Percentiles rank a stretch among this genome's conserved stretches.
Evolutionary conservation across 495 filamentous ascomycete species (phyloP).

Genomic region (Beverwykella pulmonaria): DNA sequence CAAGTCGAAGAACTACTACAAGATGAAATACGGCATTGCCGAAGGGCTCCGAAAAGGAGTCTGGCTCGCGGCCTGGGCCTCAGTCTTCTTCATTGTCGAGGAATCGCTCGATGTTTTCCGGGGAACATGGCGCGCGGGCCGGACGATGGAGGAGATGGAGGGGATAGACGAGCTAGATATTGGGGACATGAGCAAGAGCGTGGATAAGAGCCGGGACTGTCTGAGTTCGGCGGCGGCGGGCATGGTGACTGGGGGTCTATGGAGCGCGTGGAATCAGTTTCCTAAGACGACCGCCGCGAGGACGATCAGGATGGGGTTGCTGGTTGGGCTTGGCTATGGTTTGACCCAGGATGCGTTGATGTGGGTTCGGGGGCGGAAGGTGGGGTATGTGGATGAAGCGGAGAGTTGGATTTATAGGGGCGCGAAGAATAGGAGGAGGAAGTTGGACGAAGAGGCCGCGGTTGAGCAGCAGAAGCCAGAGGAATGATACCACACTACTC

Average conservation of each 20-base stretch:
- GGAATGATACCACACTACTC: no score
- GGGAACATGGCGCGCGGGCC: slow-evolving; percentile 37
- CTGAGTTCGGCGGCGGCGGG: slow-evolving; percentile 77
- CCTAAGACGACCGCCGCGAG: slow-evolving; percentile 80
- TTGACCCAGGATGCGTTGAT: slow-evolving; percentile 73
- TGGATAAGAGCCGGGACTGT: slow-evolving; percentile 70
- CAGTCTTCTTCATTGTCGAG: slow-evolving; percentile 74
- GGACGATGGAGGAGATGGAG: slow-evolving; percentile 31
- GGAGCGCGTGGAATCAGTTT: slow-evolving; percentile 84
- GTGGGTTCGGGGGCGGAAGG: slow-evolving; percentile 48
- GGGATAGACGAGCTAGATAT: slow-evolving; percentile 30
- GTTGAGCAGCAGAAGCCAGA: background rate
- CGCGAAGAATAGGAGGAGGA: slow-evolving; percentile 13
- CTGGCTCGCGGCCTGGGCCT: slow-evolving; percentile 67
- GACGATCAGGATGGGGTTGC: slow-evolving; percentile 77
- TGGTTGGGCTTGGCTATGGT: slow-evolving; percentile 78
- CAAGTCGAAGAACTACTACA: slow-evolving; percentile 92
- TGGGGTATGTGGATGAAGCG: background rate
- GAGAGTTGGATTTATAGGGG: slow-evolving; percentile 23
- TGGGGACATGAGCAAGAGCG: slow-evolving; percentile 42
- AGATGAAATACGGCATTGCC: slow-evolving; percentile 69
- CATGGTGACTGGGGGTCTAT: slow-evolving; percentile 77
- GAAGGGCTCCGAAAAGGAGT: slow-evolving; percentile 76
- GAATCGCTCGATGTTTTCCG: slow-evolving; percentile 71
- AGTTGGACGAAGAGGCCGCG: background rate